These are phyloP conservation scores for Penicillium fuscoglaucum DNA, from an alignment of 2,329 filamentous ascomycete species.

Conservation along the genomic window DNA sequence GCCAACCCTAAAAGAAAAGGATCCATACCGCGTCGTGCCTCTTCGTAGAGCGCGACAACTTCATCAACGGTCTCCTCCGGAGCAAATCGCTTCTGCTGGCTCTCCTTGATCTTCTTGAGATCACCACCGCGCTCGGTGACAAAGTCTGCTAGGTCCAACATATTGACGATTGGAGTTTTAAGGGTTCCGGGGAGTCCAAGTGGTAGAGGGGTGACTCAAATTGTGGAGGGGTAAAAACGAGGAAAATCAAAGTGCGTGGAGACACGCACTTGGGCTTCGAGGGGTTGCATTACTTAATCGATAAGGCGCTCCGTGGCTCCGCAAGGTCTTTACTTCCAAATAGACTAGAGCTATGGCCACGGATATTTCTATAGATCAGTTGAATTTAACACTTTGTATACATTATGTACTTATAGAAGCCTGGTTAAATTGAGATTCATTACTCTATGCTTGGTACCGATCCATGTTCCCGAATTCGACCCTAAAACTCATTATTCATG, in stretches of 20 bases:
- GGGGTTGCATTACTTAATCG: constrained; percentile 26
- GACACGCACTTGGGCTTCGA: constrained; percentile 5
- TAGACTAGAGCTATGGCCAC: not conserved
- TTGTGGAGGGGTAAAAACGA: constrained; percentile 29
- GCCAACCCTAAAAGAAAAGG: not conserved
- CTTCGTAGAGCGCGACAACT: constrained; percentile 82
- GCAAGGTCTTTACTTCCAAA: not conserved
- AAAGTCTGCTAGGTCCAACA: constrained; percentile 78
- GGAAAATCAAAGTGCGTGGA: constrained; percentile 17
- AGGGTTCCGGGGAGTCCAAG: constrained; percentile 3
- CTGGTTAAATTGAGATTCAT: constrained; percentile 16
- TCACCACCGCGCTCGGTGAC: constrained; percentile 86
- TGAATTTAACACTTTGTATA: not conserved
- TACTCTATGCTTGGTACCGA: constrained; percentile 26
- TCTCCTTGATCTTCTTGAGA: constrained; percentile 87
- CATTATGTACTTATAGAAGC: not conserved
- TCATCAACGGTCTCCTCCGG: constrained; percentile 84
- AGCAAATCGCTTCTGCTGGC: constrained; percentile 78
- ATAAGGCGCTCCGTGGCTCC: not conserved
- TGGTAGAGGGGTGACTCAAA: constrained; percentile 22
- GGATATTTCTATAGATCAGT: not conserved
- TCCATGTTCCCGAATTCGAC: constrained; percentile 19
- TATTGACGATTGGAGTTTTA: constrained; percentile 39
- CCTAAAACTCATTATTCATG: constrained; percentile 24
- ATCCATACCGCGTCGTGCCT: constrained; percentile 70